Evolutionary conservation across 768 basidiomycete species (phyloP).

Genomic region (Lepiota venenata): DNA sequence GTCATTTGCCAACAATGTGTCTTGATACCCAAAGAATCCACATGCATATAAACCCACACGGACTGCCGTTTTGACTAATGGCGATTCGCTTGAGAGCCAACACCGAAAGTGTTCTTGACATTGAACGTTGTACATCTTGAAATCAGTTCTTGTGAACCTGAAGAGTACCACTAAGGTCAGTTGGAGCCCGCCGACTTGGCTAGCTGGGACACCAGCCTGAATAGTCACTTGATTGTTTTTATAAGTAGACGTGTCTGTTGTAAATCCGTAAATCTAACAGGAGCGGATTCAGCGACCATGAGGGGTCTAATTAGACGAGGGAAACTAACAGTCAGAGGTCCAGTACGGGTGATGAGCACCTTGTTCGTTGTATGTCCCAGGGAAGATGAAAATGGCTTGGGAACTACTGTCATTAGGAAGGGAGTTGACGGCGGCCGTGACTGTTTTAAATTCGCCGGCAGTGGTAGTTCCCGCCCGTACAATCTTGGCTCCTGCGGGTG

Average conservation of each 20-base stretch:
- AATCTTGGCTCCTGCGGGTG: conserved; percentile 39
- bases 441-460: conserved; percentile 36
- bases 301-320: not conserved
- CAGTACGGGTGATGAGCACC: conserved; percentile 41
- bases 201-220: conserved; percentile 31
- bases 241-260: conserved; percentile 35
- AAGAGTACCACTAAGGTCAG: conserved; percentile 45
- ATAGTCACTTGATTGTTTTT: conserved; percentile 37
- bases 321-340: conserved; percentile 35
- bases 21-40: conserved; percentile 45
- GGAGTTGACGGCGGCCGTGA: conserved; percentile 37
- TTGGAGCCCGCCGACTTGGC: conserved; percentile 38
- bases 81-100: conserved; percentile 46
- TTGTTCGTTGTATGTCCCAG: conserved; percentile 43
- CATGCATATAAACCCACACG: conserved; percentile 43
- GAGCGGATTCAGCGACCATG: not conserved
- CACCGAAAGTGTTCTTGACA: conserved; percentile 43
- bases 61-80: conserved; percentile 45
- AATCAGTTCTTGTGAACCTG: conserved; percentile 45
- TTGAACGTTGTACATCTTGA: conserved; percentile 49
- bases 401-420: conserved; percentile 37
- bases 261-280: conserved; percentile 41
- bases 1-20: conserved; percentile 41
- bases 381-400: conserved; percentile 43
- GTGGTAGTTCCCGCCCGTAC: conserved; percentile 37